A percentile compares a stretch with the other conserved stretches of the same genome.
phyloP scores from a whole-genome alignment of 2,329 filamentous ascomycete genomes.

The Reticulascus tulasneorum region DNA sequence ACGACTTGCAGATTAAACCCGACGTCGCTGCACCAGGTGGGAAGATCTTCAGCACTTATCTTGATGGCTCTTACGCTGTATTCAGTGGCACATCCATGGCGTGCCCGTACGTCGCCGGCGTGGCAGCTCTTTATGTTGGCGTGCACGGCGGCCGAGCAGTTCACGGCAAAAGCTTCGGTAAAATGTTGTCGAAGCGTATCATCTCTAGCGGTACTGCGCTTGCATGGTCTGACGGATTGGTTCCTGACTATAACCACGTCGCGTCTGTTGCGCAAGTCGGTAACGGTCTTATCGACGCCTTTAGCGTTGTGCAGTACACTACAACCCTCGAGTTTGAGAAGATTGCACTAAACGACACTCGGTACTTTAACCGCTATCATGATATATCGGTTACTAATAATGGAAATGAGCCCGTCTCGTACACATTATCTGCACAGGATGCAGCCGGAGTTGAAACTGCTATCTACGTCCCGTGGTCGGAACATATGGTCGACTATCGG shows the following conservation, averaged over 20 bases:
- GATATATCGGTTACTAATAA: slow-evolving; percentile 30
- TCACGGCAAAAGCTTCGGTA: slow-evolving; percentile 25
- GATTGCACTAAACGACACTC: slow-evolving; percentile 42
- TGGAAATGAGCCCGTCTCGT: slow-evolving; percentile 27
- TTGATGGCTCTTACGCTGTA: slow-evolving; percentile 30
- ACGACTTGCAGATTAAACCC: slow-evolving; percentile 39
- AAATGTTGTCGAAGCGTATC: slow-evolving; percentile 23
- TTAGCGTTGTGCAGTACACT: slow-evolving; percentile 33
- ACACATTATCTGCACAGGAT: slow-evolving; percentile 22
- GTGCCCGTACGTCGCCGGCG: slow-evolving; percentile 40
- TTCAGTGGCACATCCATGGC: slow-evolving; percentile 47
- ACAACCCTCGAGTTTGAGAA: slow-evolving; percentile 32
- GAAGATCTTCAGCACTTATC: slow-evolving; percentile 37
- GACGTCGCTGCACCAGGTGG: slow-evolving; percentile 39
- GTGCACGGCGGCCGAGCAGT: slow-evolving; percentile 24
- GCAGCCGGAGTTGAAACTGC: slow-evolving; percentile 33
- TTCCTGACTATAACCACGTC: slow-evolving; percentile 12
- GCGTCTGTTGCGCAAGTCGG: slow-evolving; percentile 35
- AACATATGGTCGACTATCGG: slow-evolving; percentile 3
- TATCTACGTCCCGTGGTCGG: slow-evolving; percentile 3
- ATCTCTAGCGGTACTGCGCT: slow-evolving; percentile 26
- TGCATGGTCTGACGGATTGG: slow-evolving; percentile 20
- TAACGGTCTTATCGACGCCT: slow-evolving; percentile 37
- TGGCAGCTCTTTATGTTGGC: slow-evolving; percentile 31
- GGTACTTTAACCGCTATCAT: slow-evolving; percentile 26